Base-by-base conservation (phyloP, 1,284 basidiomycete genomes). In the Malassezia globosa region DNA sequence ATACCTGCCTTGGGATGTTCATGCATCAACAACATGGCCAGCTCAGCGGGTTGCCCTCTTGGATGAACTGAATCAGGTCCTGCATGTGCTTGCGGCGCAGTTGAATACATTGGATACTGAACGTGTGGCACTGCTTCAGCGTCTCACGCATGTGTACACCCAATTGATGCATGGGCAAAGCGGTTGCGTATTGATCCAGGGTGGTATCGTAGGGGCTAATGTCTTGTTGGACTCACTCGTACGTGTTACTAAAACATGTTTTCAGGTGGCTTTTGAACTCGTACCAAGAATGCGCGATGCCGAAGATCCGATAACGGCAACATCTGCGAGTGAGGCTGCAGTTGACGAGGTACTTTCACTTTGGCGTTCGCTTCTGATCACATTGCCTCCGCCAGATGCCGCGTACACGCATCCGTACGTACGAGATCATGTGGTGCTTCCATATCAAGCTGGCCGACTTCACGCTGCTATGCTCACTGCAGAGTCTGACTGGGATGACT, bases 371-470 rank as follows among this genome's bases (percentile, higher is more conserved):
- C 45, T 52, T 21, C 13, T 38, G 4, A 7, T 13, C 19, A 33
- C 40, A 26, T 11, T 39, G 19, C 29, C 23, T 11, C 33, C 14
- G 14, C 19, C 40, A 5, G 45, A 43, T 24, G 42, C 37, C 11
- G 39, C 44, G 52, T 54, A 55, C n/a, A 51, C 63, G 10, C 43
- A 54, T 19, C 55, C 50, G 19, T 57, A 55, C 43, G 51, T 66
- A 5, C 54, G 60, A 13, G 55, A 59, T 8, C 55, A 60, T 16
- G 60, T 66, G 10, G 62, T 67, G 22, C 42, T 31, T 0, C 59
- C 60, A 2, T 69, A 69, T 51, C 50, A 64, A 29, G 49, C 48
- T 0, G 59, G 56, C 1, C 58, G 66, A 6, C 54, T 66, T 11
- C 46, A 59, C 34, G 58, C 58, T 13, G 61, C 63, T 13, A 41